A percentile compares a stretch with the other conserved stretches of the same genome.
These are phyloP conservation scores for Aphanomyces cochlioides DNA, from an alignment of 352 stramenopile species.

Conservation along the genomic window DNA sequence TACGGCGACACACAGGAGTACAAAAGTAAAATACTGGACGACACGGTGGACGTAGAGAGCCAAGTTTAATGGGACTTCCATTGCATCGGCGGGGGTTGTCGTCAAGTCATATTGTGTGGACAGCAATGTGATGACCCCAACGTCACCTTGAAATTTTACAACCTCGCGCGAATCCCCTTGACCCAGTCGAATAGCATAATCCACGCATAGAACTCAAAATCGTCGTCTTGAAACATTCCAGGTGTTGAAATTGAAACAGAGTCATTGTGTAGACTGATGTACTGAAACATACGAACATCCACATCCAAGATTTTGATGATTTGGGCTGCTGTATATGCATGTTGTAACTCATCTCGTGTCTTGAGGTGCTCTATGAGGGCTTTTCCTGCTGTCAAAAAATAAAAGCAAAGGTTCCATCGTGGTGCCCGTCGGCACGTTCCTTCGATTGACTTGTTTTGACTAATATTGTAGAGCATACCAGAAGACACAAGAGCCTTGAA, in stretches of 20 bases:
- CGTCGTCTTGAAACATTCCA: too few relatives aligned
- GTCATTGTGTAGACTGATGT: not conserved
- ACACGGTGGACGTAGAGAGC: conserved; percentile 12
- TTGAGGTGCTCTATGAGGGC: not conserved
- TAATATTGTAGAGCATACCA: not conserved
- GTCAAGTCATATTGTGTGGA: not conserved
- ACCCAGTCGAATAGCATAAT: conserved; percentile 10
- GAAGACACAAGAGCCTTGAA: too few relatives aligned
- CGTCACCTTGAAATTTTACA: not conserved
- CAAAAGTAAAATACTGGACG: conserved; percentile 8
- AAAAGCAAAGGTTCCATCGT: not conserved
- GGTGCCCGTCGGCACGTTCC: not conserved
- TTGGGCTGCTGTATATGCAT: too few relatives aligned
- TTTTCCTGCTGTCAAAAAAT: not conserved
- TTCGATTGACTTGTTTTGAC: not conserved
- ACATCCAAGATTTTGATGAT: not conserved
- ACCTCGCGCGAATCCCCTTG: conserved; percentile 12
- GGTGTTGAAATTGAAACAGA: not conserved
- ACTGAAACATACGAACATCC: not conserved
- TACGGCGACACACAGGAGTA: not conserved
- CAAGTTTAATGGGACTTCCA: conserved; percentile 22
- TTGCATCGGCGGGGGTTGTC: not conserved
- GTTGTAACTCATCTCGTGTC: not conserved
- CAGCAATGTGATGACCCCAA: not conserved
- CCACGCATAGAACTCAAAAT: conserved; percentile 16